A percentile compares a stretch with the other conserved stretches of the same genome.
These are phyloP conservation scores for Didymosphaeria variabile DNA, from an alignment of 2,329 filamentous ascomycete genomes.

Conservation along the genomic window DNA sequence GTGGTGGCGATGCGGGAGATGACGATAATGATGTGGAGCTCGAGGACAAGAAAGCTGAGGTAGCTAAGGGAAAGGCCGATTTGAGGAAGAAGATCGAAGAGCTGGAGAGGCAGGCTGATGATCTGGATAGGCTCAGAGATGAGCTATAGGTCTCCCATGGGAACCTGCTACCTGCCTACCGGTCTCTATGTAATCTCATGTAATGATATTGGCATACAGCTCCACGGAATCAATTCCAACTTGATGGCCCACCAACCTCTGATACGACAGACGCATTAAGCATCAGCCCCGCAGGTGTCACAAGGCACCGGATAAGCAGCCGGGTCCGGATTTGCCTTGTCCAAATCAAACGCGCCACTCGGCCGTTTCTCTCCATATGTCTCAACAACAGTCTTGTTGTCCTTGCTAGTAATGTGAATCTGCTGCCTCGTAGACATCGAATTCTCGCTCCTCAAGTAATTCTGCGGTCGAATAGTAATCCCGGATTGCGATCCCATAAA, in stretches of 20 bases:
- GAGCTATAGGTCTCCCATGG: background rate
- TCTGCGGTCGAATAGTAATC: slow-evolving; percentile 1
- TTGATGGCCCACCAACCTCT: too few relatives aligned
- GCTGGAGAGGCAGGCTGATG: slow-evolving; percentile 14
- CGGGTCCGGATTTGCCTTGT: too few relatives aligned
- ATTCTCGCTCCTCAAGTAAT: background rate
- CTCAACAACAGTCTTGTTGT: too few relatives aligned
- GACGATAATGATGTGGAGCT: background rate
- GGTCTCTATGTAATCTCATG: background rate
- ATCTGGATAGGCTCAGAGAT: slow-evolving; percentile 4
- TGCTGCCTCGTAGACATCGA: background rate
- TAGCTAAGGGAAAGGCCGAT: background rate
- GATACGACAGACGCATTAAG: too few relatives aligned
- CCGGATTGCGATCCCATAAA: background rate
- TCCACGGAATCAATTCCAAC: too few relatives aligned
- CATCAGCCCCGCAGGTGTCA: too few relatives aligned
- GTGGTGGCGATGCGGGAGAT: background rate
- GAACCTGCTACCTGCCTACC: too few relatives aligned
- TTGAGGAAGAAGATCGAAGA: slow-evolving; percentile 12
- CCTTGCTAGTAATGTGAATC: too few relatives aligned
- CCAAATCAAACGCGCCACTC: too few relatives aligned
- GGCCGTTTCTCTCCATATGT: too few relatives aligned
- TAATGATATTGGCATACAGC: too few relatives aligned
- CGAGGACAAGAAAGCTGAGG: background rate
- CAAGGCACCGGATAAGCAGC: too few relatives aligned